Base-by-base conservation (phyloP, 2,329 filamentous ascomycete species). In the Beauveria sp. region DNA sequence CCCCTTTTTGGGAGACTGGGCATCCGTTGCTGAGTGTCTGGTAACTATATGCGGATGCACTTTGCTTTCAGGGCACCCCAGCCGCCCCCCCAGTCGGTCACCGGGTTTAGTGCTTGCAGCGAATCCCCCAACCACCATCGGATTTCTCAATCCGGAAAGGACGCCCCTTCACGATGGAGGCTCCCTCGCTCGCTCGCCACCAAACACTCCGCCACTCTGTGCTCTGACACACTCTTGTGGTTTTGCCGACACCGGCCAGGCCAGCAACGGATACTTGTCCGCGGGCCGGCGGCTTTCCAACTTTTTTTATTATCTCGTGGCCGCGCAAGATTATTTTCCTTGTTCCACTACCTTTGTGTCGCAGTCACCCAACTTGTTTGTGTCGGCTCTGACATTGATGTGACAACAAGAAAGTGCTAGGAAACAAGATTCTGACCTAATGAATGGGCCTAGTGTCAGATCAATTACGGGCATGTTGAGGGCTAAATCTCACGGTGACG, bases 111-210 rank as follows among this genome's bases (percentile, higher is more conserved):
- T 12, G 55, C 55, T 60, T 26, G 46, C 34, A 45, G 48, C 48
- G 20, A 60, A 12, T 34, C 10, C 10, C 48, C 57, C 48, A 60
- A 57, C 60, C 60, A 51, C 60, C 62, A 64, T 62, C 49, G 64
- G 60, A 53, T 65, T 65, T 51, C 64, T 63, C 40, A 60, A 62
- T 62, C 53, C 58, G 63, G 64, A 26, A 63, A 65, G 16, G 55
- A 63, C 56, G 53, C 59, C 62, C 49, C 54, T 65, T 62, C 64
- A 65, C 64, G 62, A 62, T 61, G 53, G 26, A 62, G 60, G 60
- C 60, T 49, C 59, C 49, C 51, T 40, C 31, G 31, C 40, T 46
- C 50, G 48, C 48, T 43, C 16, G 56, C 38, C 56, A 52, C 56
- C 46, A 34, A 34, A 40, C 46, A 14, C 57, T 60, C 26, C 26